Evolutionary conservation across 2,329 filamentous ascomycete species (phyloP), one percentile per base, ranked within the genome.

Genomic region (Fusarium verrucosum): DNA sequence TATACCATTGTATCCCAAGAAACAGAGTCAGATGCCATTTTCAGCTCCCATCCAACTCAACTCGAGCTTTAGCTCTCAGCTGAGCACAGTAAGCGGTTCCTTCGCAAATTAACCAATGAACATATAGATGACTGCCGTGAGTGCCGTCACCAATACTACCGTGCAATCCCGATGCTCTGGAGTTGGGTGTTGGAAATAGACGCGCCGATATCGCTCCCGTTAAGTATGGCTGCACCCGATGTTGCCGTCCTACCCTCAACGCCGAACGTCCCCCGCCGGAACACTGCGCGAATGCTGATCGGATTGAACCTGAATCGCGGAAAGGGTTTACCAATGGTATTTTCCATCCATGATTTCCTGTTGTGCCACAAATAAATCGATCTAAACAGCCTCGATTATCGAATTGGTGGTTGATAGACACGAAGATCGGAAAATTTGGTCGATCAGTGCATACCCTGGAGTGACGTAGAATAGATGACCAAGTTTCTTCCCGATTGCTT

Each of bases 401-500:
- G 19, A 16, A 35, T 37, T 30, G 4, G 8, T 4, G 10, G 14
- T 30, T 13, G 26, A 9, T 44, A 43, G 17, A 41, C 16, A 22
- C 44, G 33, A 20, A 26, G 57, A 60, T 45, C 38, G 28, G 55
- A 26, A 36, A 47, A 42, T 38, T 56, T 41, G 14, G 23, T 50
- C 43, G 46, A 67, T 67, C 54, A 35, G 49, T 35, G n/a, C 41
- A 35, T 65, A 50, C 32, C 40, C 54, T 47, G 30, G 19, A 65
- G 40, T 67, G 64, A 65, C 64, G 64, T 62, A 57, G 6, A 66
- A 66, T 30, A 20, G 35, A 50, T 38, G 62, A 58, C 58, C 25
- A 47, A 59, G 14, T 32, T 14, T 37, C 46, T 51, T 35, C 36
- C 26, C 46, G 50, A 66, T 50, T 37, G 47, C 43, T 33, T 33